Percentiles rank a stretch among this genome's conserved stretches.
These are phyloP conservation scores for Pseudonitzschia pungens DNA, from an alignment of 108 stramenopile species.

Conservation along the genomic window DNA sequence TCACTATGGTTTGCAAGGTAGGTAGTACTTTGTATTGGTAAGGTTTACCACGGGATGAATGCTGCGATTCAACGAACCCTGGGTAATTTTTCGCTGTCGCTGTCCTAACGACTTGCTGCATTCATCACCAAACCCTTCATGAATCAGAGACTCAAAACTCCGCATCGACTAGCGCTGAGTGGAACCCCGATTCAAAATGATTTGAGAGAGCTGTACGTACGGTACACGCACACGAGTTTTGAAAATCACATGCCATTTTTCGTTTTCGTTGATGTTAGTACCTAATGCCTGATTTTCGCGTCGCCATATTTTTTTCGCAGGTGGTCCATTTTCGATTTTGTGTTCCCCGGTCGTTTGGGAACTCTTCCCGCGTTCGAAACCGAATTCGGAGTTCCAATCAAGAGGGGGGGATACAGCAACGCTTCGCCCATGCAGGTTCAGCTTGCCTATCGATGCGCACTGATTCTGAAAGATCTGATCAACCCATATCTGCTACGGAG, in stretches of 20 bases:
- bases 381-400: conserved; percentile 93
- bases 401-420: conserved; percentile 90
- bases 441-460: conserved; percentile 89
- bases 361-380: conserved; percentile 93
- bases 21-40: not conserved
- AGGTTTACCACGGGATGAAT: too few relatives aligned
- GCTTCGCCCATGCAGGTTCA: conserved; percentile 87
- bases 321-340: conserved; percentile 95
- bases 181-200: conserved; percentile 98
- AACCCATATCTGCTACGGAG: conserved; percentile 93
- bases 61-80: too few relatives aligned
- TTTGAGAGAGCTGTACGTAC: conserved; percentile 46
- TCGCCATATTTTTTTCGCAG: too few relatives aligned
- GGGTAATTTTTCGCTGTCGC: not conserved
- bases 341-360: conserved; percentile 95
- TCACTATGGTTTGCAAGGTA: conserved; percentile 92
- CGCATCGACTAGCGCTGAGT: conserved; percentile 80
- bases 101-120: not conserved
- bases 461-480: conserved; percentile 89
- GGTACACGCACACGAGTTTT: too few relatives aligned
- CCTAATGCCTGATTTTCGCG: too few relatives aligned
- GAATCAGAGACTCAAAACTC: conserved; percentile 69
- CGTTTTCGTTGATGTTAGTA: too few relatives aligned
- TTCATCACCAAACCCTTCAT: not conserved
- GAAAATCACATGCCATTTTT: too few relatives aligned